Evolutionary conservation across 345 rosid genomes (phyloP).

Genomic region (Cardamine chenopodiifolia): DNA sequence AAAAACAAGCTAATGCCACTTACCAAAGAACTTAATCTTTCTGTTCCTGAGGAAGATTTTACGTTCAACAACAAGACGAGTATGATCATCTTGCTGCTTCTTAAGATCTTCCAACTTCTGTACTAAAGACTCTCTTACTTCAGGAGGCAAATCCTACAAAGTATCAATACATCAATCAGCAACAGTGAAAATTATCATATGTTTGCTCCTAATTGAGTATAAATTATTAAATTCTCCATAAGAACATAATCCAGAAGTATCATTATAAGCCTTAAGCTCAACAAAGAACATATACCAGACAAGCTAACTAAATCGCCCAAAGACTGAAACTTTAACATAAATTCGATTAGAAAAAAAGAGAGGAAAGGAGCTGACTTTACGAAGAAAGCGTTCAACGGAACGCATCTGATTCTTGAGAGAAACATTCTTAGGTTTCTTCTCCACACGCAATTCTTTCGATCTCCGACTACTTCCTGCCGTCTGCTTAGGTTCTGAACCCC

Average conservation of each 20-base stretch:
- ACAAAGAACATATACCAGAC: neutral
- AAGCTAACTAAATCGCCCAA: neutral
- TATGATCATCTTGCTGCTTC: slow-evolving; percentile 87
- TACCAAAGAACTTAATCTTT: slow-evolving; percentile 95
- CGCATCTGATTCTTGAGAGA: slow-evolving; percentile 94
- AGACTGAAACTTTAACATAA: neutral
- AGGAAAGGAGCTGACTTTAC: slow-evolving; percentile 59
- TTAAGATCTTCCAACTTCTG: slow-evolving; percentile 74
- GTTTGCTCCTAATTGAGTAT: too few relatives aligned
- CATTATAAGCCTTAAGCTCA: slow-evolving; percentile 1
- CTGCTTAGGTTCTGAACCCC: slow-evolving; percentile 62
- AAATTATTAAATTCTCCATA: neutral
- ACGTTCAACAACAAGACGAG: slow-evolving; percentile 83
- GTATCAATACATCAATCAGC: neutral
- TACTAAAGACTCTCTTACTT: slow-evolving; percentile 73
- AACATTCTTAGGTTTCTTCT: slow-evolving; percentile 80
- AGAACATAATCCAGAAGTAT: slow-evolving; percentile 3
- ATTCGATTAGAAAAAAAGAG: neutral
- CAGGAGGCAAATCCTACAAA: slow-evolving; percentile 65
- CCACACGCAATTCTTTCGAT: slow-evolving; percentile 65
- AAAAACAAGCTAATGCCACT: neutral
- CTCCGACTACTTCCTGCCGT: slow-evolving; percentile 63
- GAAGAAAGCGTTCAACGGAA: slow-evolving; percentile 92
- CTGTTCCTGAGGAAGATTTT: slow-evolving; percentile 84
- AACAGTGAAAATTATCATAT: too few relatives aligned